phyloP scores from a whole-genome alignment of 2,329 filamentous ascomycete genomes.

The Verticillium albo-atrum region DNA sequence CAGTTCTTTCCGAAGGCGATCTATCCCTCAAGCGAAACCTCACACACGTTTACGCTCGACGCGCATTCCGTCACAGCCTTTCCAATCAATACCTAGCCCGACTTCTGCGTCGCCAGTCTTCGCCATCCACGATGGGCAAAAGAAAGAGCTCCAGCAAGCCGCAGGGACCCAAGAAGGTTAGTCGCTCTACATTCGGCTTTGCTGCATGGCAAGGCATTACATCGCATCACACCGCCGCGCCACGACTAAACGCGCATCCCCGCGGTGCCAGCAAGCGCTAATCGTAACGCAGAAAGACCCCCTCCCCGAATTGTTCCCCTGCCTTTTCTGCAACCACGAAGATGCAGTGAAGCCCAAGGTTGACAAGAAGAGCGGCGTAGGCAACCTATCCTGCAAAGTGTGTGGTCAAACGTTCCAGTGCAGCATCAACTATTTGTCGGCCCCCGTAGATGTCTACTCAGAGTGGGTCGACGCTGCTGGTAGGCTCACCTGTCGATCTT shows the following conservation, averaged over 20 bases:
- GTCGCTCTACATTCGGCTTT: constrained; percentile 8
- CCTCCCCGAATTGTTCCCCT: constrained; percentile 82
- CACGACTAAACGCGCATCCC: not conserved
- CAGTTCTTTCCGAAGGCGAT: no score
- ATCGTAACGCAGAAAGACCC: constrained; percentile 53
- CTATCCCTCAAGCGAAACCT: no score
- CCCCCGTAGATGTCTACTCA: constrained; percentile 90
- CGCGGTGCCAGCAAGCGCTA: not conserved
- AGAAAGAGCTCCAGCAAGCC: constrained; percentile 85
- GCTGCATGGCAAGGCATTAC: not conserved
- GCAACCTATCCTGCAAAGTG: constrained; percentile 82
- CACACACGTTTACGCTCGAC: no score
- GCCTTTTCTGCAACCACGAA: constrained; percentile 98
- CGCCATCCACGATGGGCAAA: constrained; percentile 64
- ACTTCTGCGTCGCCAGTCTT: no score
- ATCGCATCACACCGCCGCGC: not conserved
- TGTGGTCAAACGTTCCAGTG: constrained; percentile 94
- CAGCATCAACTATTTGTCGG: constrained; percentile 87
- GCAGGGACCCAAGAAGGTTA: constrained; percentile 76
- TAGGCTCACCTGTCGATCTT: constrained; percentile 19
- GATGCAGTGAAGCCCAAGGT: constrained; percentile 87
- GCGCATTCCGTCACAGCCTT: no score
- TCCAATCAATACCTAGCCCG: not conserved
- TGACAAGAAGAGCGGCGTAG: constrained; percentile 87
- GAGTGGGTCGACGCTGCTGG: constrained; percentile 92